Base-by-base conservation (phyloP, 139 green algal species). In the Astrephomene gubernaculifera region DNA sequence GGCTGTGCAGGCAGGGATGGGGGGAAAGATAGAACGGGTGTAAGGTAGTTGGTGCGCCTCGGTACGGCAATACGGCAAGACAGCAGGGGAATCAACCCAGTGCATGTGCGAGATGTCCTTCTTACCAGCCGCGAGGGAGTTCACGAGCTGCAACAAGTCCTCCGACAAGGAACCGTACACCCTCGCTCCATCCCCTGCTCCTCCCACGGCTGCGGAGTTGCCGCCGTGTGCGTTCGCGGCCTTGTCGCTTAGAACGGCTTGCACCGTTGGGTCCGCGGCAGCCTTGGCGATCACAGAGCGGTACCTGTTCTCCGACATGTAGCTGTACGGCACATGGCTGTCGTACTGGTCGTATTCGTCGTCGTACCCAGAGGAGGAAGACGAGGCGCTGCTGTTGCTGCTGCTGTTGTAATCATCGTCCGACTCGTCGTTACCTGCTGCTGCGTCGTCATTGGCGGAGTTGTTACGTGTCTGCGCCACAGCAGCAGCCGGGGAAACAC, bases 381-480 rank as follows among this genome's bases (percentile, higher is more conserved):
- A 29, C 43, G 70, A n/a, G 44, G 70, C 25, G 8, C 27, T 78
- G 70, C 70, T 78, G 70, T 36, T 78, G 70, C 70, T 78, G 25
- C 43, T 43, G 10, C 2, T n/a, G 2, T 25, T 78, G 27, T n/a
- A n/a, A 33, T n/a, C 21, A 19, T 65, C 49, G 57, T n/a, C 57
- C 21, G 29, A 65, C 57, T 65, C 57, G 57, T n/a, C 21, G 57
- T 65, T 24, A 24, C 5, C 14, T 24, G 17, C 57, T n/a, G n/a
- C n/a, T n/a, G n/a, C n/a, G n/a, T n/a, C n/a, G n/a, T n/a, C n/a
- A n/a, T n/a, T n/a, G n/a, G n/a, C n/a, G n/a, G n/a, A n/a, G n/a
- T n/a, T n/a, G n/a, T n/a, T n/a, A n/a, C n/a, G n/a, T n/a, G n/a
- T n/a, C n/a, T n/a, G n/a, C n/a, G n/a, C n/a, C n/a, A n/a, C n/a